phyloP scores from a whole-genome alignment of 768 basidiomycete genomes.

The Trametes elegans region DNA sequence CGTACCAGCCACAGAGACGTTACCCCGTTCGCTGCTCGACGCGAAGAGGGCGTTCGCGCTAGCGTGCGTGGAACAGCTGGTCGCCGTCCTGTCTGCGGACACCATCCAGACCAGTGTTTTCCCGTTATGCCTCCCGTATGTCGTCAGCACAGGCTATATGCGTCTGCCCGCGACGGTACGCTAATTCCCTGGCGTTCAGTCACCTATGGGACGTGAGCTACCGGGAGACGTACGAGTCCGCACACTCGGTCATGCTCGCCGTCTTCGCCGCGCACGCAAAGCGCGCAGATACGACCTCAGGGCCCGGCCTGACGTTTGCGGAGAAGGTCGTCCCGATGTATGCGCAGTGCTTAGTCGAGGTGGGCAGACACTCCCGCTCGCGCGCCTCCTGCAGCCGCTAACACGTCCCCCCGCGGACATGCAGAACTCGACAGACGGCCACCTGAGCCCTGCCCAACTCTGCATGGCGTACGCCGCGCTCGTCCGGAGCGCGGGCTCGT shows the following conservation, averaged over 20 bases:
- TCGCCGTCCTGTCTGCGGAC: conserved; percentile 53
- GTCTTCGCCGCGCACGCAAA: conserved; percentile 64
- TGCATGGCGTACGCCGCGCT: conserved; percentile 74
- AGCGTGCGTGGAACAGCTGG: conserved; percentile 75
- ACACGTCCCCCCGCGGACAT: too few relatives aligned
- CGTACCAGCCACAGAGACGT: not conserved
- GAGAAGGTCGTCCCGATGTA: conserved; percentile 74
- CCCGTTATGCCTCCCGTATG: conserved; percentile 66
- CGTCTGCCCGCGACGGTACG: too few relatives aligned
- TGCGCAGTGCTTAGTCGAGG: conserved; percentile 66
- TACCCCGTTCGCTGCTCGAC: conserved; percentile 18
- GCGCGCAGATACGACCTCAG: not conserved
- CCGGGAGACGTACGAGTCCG: conserved; percentile 81
- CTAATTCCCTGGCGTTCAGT: conserved; percentile 36
- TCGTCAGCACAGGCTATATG: not conserved
- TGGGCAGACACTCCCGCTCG: conserved; percentile 25
- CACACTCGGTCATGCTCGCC: conserved; percentile 80
- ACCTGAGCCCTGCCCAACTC: conserved; percentile 63
- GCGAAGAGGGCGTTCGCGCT: conserved; percentile 60
- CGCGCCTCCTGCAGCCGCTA: not conserved
- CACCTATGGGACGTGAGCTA: conserved; percentile 55
- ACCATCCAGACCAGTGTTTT: conserved; percentile 57
- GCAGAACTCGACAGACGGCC: conserved; percentile 63
- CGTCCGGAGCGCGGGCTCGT: conserved; percentile 55
- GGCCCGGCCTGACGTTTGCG: conserved; percentile 34